phyloP scores from a whole-genome alignment of 2,329 filamentous ascomycete genomes.

The Neofusicoccum parvum region DNA sequence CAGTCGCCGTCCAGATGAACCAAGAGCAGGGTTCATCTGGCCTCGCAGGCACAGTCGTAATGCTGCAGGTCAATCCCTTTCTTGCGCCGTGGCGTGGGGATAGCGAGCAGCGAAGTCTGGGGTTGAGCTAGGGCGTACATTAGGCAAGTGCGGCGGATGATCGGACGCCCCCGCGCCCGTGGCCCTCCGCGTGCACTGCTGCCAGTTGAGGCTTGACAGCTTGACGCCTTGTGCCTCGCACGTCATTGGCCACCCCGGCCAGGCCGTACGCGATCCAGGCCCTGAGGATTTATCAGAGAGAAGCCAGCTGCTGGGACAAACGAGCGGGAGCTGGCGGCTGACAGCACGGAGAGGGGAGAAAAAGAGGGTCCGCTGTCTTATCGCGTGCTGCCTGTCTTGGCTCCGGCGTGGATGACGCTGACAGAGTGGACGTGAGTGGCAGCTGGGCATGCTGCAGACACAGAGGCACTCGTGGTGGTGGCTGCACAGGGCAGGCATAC shows the following conservation, averaged over 20 bases:
- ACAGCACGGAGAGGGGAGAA: neutral
- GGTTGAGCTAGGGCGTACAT: conserved; percentile 5
- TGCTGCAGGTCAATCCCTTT: neutral
- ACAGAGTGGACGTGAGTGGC: neutral
- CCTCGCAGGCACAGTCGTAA: neutral
- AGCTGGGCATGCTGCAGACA: neutral
- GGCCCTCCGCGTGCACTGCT: neutral
- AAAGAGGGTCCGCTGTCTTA: neutral
- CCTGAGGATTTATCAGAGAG: conserved; percentile 4
- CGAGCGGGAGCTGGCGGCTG: neutral
- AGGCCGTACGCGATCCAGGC: neutral
- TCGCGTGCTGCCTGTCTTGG: neutral
- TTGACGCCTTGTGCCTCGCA: neutral
- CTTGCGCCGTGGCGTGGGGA: neutral
- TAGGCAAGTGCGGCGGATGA: conserved; percentile 10
- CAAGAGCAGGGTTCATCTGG: too few species aligned
- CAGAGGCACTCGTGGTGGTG: neutral
- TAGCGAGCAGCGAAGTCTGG: conserved; percentile 1
- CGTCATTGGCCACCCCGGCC: neutral
- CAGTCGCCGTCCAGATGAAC: neutral
- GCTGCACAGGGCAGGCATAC: neutral
- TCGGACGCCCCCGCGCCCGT: neutral
- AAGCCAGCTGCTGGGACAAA: neutral
- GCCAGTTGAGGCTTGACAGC: neutral
- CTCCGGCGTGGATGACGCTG: neutral